Base-by-base conservation (phyloP, 306 rosid genomes). In the Hylodesmum podocarpum region DNA sequence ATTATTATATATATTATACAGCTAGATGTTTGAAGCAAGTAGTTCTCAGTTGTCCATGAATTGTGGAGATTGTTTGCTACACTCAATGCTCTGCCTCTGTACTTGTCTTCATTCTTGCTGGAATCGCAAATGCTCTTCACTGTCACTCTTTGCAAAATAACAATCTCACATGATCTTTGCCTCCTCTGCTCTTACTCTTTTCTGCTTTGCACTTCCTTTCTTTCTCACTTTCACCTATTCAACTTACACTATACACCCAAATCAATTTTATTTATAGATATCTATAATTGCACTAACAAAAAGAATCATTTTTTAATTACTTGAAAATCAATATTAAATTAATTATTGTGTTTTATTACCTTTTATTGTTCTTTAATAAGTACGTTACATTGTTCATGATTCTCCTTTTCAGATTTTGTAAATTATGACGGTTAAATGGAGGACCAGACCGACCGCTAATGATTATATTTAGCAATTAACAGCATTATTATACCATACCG, bases 21-120 rank as follows among this genome's bases (percentile, higher is more conserved):
- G 77, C 66, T 54, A 31, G 66, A 40, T 16, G 36, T 2, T 15
- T 62, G 19, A 37, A 62, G 61, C 36, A 46, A 22, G 63, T 21
- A 57, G 33, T 6, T 16, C 43, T 62, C 7, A 1, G 8, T 24
- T 29, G 37, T 65, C 54, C 80, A 36, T 65, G 19, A 21, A 64
- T 49, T 4, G 12, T 64, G 80, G 65, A 34, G 19, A 50, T 24
- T 64, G 73, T 49, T 76, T 37, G 31, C 73, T 36, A 34, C 36
- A 14, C 61, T 75, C 29, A 44, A 59, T 34, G 61, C 43, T 28
- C 12, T 59, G 53, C 46, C 31, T 31, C 18, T 46, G 27, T 28
- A 28, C 10, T 5, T 70, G 13, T 70, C 41, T 61, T 8, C 3
- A 27, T 16, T 57, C 43, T 58, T 34, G 13, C 8, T 16, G 8